Conservation (phyloP, 129 eudicot genomes). For the Erigeron canadensis region DNA sequence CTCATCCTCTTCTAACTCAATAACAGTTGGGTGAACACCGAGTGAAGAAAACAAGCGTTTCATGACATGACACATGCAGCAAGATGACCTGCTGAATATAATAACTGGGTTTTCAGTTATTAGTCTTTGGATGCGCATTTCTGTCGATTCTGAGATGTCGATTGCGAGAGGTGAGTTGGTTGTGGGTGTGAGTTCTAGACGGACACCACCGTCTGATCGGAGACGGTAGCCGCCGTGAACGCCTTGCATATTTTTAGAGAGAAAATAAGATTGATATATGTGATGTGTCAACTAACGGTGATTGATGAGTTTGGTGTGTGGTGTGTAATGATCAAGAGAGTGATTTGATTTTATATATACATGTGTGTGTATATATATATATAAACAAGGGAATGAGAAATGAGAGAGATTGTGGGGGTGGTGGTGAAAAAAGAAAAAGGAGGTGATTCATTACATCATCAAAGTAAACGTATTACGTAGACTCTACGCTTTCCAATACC, state of each 20-base stretch:
- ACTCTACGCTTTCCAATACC: conserved; percentile 33
- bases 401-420: conserved; percentile 13
- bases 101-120: conserved; percentile 73
- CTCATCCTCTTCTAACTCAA: conserved; percentile 84
- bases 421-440: not conserved
- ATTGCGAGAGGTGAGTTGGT: conserved; percentile 68
- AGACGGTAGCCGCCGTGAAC: conserved; percentile 34
- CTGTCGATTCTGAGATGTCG: conserved; percentile 72
- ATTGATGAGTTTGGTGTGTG: not conserved
- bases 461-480: conserved; percentile 44
- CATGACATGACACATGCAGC: conserved; percentile 99
- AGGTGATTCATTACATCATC: conserved; percentile 38
- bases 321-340: conserved; percentile 6
- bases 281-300: not conserved
- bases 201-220: conserved; percentile 59
- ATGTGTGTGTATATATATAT: not conserved
- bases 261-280: too few relatives aligned
- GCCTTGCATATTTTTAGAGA: conserved; percentile 48
- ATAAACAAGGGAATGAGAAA: conserved; percentile 31
- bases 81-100: conserved; percentile 72
- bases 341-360: conserved; percentile 3
- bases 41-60: conserved; percentile 55
- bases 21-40: conserved; percentile 91
- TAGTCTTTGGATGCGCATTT: conserved; percentile 79
- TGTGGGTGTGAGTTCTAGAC: conserved; percentile 70